phyloP scores from a whole-genome alignment of 2,329 filamentous ascomycete species.

The Xylariaceae sp. region DNA sequence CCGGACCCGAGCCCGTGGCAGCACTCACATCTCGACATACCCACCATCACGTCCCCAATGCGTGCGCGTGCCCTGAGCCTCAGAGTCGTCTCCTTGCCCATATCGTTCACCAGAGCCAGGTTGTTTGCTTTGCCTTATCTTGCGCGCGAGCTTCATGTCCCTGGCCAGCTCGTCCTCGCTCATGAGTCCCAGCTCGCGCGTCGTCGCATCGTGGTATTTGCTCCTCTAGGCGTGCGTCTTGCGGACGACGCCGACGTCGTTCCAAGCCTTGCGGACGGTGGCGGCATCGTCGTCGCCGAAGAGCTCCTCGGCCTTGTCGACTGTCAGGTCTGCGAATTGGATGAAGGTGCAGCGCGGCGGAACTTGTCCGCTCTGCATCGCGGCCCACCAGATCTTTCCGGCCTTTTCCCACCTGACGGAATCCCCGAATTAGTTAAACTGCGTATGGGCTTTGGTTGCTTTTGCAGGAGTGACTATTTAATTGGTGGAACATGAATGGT shows the following conservation, averaged over 20 bases:
- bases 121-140: background rate
- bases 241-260: conserved; percentile 48
- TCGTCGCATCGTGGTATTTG: background rate
- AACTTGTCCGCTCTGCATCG: conserved; percentile 48
- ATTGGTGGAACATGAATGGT: too few species aligned
- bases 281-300: conserved; percentile 47
- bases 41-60: conserved; percentile 4
- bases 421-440: background rate
- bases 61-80: background rate
- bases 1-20: background rate
- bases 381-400: conserved; percentile 56
- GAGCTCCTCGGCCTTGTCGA: conserved; percentile 47
- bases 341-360: conserved; percentile 46
- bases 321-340: conserved; percentile 53
- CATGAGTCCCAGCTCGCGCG: background rate
- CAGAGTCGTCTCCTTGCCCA: background rate
- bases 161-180: conserved; percentile 1
- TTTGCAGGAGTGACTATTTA: too few species aligned
- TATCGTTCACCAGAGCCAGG: background rate
- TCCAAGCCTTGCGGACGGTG: conserved; percentile 51
- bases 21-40: conserved; percentile 1
- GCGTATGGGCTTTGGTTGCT: background rate
- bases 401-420: conserved; percentile 52
- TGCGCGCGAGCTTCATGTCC: background rate
- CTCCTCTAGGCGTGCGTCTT: conserved; percentile 25